Evolutionary conservation across 176 grass and related monocot species (phyloP).

Genomic region (Aechmea fasciata): DNA sequence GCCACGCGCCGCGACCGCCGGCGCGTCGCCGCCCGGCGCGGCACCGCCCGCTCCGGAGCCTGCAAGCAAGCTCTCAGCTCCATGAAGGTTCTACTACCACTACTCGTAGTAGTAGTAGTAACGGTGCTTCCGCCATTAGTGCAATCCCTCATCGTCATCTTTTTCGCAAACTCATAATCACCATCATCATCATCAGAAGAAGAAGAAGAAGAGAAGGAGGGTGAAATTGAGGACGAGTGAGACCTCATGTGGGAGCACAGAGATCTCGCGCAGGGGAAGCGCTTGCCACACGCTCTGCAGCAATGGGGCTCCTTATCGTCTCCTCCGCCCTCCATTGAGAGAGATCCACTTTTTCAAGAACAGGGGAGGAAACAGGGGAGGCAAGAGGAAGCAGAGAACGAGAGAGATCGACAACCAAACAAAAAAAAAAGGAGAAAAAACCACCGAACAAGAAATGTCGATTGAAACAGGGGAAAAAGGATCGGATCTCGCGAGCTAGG

Average conservation of each 20-base stretch:
- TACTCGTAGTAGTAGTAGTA: slow-evolving; percentile 7
- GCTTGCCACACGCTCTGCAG: slow-evolving; percentile 54
- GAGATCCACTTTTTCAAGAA: background rate
- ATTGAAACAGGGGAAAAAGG: no score
- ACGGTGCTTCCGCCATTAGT: background rate
- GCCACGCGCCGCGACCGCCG: slow-evolving; percentile 12
- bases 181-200: no score
- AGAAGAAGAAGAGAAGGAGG: no score
- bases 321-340: background rate
- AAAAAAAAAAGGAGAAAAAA: no score
- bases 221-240: background rate
- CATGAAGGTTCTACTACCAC: background rate
- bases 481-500: no score
- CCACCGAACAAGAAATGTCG: no score
- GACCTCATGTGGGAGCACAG: slow-evolving; percentile 63
- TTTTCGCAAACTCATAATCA: background rate
- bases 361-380: background rate
- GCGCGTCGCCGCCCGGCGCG: background rate
- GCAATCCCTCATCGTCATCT: background rate
- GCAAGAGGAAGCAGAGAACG: background rate
- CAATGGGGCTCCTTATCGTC: slow-evolving; percentile 7
- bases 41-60: background rate
- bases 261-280: slow-evolving; percentile 46
- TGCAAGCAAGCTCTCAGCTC: background rate
- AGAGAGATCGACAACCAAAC: background rate